Conservation (phyloP, 2,329 filamentous ascomycete species). For the Fusarium setosum region DNA sequence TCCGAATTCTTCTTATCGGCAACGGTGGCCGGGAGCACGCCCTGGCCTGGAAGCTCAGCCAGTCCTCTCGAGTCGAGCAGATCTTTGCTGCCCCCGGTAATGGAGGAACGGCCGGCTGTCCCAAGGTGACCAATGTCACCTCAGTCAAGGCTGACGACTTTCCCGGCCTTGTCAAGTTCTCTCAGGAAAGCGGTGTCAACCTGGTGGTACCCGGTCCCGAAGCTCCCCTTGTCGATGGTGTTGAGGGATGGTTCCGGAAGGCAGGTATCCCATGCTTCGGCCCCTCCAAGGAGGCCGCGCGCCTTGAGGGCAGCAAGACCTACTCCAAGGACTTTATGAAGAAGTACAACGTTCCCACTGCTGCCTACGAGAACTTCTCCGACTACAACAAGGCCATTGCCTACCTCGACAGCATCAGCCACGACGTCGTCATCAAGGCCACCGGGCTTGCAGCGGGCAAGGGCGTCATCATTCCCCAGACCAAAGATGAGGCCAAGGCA, state of each 20-base stretch:
- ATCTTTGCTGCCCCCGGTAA: constrained; percentile 84
- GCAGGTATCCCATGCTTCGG: constrained; percentile 86
- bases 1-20: constrained; percentile 86
- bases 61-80: constrained; percentile 81
- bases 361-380: constrained; percentile 89
- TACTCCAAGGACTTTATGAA: constrained; percentile 99
- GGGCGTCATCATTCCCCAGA: constrained; percentile 89
- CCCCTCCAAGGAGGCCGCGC: constrained; percentile 84
- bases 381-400: constrained; percentile 77
- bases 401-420: constrained; percentile 78
- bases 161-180: constrained; percentile 78
- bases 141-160: constrained; percentile 82
- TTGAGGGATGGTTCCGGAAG: constrained; percentile 82
- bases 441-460: constrained; percentile 93
- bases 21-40: constrained; percentile 96
- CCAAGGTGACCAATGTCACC: constrained; percentile 79
- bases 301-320: constrained; percentile 95
- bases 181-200: constrained; percentile 78
- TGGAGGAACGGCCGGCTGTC: constrained; percentile 80
- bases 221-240: constrained; percentile 90
- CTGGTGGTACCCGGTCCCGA: constrained; percentile 93
- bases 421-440: constrained; percentile 93
- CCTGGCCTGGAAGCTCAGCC: constrained; percentile 91
- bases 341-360: constrained; percentile 88
- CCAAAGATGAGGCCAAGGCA: constrained; percentile 83